Evolutionary conservation across 192 early-diverging fungal species (phyloP), one percentile per base, ranked within the genome.

Genomic region (Coemansia sp.): DNA sequence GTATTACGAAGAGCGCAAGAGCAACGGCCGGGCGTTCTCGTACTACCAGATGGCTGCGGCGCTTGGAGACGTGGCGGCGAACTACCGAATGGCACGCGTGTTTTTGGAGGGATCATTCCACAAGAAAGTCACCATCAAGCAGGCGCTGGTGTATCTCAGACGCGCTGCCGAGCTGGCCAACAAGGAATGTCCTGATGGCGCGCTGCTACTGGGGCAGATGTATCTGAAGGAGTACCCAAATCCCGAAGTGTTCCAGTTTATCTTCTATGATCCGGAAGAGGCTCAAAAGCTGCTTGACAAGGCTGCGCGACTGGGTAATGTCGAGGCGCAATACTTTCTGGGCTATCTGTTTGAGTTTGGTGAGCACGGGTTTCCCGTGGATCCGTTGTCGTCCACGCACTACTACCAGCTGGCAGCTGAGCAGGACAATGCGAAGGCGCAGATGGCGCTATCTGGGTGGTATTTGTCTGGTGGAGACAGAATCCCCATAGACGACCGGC

Each of bases 361-460:
- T n/a, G 56, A 84, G 52, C 83, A 89, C 27, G 89, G 84, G 8
- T 87, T 87, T 62, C 77, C 73, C 2, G 81, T 85, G 3, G 90
- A 94, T 62, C 84, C 90, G 6, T 69, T 62, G 44, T 61, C 81
- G 18, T 91, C 90, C 26, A 83, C 92, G 50, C 83, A 86, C 57
- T 92, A 90, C 81, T 98, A 94, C 74, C 81, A 84, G 54, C 73
- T 87, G 54, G 95, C 94, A 0, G 90, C 94, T 6, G 89, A 89
- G 38, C 83, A 88, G 48, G 90, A 89, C 38, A 82, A 91, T 53
- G 87, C 84, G 18, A 82, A 93, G 71, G 91, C 93, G 30, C 90
- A 93, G 88, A 88, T 98, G 79, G 91, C 88, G 52, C 80, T 98
- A 12, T 88, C 88, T 49, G 90, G 89, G 10, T 92, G 93, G 86